Percentiles rank a stretch among this genome's conserved stretches.
Evolutionary conservation across 148 eudicot genomes (phyloP).

Genomic region (Rheum nobile): DNA sequence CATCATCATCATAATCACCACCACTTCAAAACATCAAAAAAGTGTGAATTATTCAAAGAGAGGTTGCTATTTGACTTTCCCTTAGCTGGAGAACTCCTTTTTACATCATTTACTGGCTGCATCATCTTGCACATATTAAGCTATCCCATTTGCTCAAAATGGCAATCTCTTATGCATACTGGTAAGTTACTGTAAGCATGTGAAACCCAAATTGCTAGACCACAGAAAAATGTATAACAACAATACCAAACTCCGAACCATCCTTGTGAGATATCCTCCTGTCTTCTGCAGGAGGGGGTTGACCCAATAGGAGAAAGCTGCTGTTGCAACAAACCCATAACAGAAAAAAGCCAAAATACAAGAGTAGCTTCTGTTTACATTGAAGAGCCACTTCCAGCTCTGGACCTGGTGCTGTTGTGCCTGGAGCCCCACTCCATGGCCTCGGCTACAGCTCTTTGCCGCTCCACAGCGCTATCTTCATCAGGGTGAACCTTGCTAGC

Average conservation of each 20-base stretch:
- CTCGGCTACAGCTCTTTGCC: slow-evolving; percentile 2
- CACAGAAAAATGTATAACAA: not conserved
- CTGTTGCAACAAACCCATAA: not conserved
- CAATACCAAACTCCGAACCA: not conserved
- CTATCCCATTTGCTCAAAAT: not conserved
- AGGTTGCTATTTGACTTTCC: not conserved
- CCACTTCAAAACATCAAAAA: too few species aligned
- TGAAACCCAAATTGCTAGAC: not conserved
- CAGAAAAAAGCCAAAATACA: not conserved
- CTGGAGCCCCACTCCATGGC: slow-evolving; percentile 7
- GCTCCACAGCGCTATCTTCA: not conserved
- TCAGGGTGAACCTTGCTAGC: slow-evolving; percentile 8
- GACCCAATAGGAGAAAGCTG: not conserved
- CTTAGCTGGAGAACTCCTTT: not conserved
- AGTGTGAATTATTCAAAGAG: not conserved
- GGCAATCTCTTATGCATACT: not conserved
- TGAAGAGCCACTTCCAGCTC: slow-evolving; percentile 5
- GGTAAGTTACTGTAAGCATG: not conserved
- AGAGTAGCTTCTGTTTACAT: not conserved
- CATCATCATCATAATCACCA: too few species aligned
- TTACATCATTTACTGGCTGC: too few species aligned
- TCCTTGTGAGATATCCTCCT: not conserved
- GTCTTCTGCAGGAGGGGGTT: not conserved
- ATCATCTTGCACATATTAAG: not conserved
- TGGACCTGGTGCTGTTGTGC: not conserved